Evolutionary conservation across 495 filamentous ascomycete genomes (phyloP).

Genomic region (Thermochaetoides thermophila): DNA sequence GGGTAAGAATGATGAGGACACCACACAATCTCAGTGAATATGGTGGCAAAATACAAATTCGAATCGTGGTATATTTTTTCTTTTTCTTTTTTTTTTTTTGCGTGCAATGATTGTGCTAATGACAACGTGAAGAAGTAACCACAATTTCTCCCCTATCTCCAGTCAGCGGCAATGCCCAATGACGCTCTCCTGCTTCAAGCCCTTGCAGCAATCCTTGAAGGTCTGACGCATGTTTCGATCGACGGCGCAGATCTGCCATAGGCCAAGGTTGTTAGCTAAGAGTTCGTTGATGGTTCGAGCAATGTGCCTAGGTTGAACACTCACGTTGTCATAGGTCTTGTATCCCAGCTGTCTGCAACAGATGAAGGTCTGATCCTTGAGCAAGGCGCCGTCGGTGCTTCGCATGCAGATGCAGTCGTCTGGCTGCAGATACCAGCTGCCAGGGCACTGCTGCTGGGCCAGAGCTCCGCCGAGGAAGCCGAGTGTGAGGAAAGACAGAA

Average conservation of each 20-base stretch:
- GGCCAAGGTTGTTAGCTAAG: background rate
- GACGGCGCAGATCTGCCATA: conserved; percentile 16
- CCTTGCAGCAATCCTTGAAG: conserved; percentile 23
- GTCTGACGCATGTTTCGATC: conserved; percentile 12
- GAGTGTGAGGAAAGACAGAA: conserved; percentile 3
- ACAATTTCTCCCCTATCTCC: too few species aligned
- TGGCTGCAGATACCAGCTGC: conserved; percentile 16
- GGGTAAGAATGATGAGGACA: too few species aligned
- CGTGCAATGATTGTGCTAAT: too few species aligned
- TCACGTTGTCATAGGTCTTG: conserved; percentile 12
- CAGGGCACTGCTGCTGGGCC: conserved; percentile 10
- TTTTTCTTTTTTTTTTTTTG: too few species aligned
- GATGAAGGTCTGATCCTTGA: conserved; percentile 10
- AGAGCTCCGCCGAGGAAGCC: conserved; percentile 6
- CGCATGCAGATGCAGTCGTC: conserved; percentile 25
- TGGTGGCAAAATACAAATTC: too few species aligned
- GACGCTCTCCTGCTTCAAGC: conserved; percentile 18
- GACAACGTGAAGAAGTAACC: too few species aligned
- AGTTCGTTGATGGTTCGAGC: too few species aligned
- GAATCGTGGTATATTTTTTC: too few species aligned
- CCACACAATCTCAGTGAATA: too few species aligned
- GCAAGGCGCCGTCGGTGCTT: conserved; percentile 12
- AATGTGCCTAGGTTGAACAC: background rate
- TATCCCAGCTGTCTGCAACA: conserved; percentile 14
- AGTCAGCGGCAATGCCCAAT: conserved; percentile 21